These are phyloP conservation scores for Ophiocytium majus DNA, from an alignment of 352 stramenopile genomes.

Conservation along the genomic window DNA sequence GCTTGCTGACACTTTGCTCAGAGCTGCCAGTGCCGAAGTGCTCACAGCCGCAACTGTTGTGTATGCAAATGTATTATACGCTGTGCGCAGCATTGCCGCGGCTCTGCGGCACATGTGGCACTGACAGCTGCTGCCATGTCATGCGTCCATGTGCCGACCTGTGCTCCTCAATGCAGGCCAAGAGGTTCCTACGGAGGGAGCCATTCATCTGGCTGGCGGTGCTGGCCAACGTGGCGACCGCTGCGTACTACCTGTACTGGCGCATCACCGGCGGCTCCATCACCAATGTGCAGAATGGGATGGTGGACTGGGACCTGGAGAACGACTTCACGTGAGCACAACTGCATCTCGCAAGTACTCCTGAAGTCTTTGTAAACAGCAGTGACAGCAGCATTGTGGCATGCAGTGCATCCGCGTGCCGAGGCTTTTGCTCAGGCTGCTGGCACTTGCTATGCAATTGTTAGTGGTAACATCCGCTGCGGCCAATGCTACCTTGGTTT, in stretches of 20 bases:
- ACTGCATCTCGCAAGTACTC: too few species aligned
- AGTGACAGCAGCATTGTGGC: too few species aligned
- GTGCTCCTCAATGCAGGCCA: background rate
- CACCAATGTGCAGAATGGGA: background rate
- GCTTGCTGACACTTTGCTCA: too few species aligned
- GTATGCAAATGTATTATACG: background rate
- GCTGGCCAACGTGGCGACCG: background rate
- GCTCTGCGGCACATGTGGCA: background rate
- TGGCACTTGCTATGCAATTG: too few species aligned
- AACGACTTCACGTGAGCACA: background rate
- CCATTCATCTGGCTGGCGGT: background rate
- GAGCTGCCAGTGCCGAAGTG: too few species aligned
- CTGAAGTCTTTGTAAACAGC: too few species aligned
- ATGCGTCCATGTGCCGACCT: background rate
- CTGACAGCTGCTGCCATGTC: background rate
- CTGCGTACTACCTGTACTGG: constrained; percentile 16
- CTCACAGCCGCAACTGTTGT: too few species aligned
- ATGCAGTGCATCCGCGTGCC: too few species aligned
- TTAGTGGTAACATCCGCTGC: too few species aligned
- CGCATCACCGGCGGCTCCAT: background rate
- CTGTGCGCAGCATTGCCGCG: background rate
- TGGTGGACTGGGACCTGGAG: background rate
- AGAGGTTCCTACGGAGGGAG: background rate
- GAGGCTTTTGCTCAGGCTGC: too few species aligned
- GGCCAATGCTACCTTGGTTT: too few species aligned